Evolutionary conservation across 164 flowering plant genomes (phyloP), one percentile per base, ranked within the genome.

Genomic region (Berberis vulgaris): DNA sequence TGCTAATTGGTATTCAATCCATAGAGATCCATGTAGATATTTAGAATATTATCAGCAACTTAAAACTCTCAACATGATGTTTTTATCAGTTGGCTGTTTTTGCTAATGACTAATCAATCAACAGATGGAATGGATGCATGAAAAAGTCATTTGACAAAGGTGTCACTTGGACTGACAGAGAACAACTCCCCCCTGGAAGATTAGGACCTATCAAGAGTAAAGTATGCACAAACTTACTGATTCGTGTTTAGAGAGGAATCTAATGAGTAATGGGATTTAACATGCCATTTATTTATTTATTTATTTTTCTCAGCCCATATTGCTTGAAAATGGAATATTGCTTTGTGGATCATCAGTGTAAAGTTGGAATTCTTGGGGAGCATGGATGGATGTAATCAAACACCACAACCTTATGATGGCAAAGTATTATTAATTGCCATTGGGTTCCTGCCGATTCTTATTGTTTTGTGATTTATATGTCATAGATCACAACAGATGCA

Each of bases 301-400:
- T 46, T 49, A 56, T 56, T 45, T 71, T 53, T 45, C 45, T 69
- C 81, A 93, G 98, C 98, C 98, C 41, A 78, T 90, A 57, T 71
- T 93, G 81, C 80, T 90, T 66, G 84, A 85, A 60, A 81, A 84
- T 77, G 94, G 94, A 50, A 53, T 65, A 56, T 67, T 93, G 78
- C 81, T 88, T 3, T 90, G 98, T 79, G 97, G 98, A 70, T 90
- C 97, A 26, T 93, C 97, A 55, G 96, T 93, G 38, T 92, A 90
- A 75, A 93, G 98, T 70, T 93, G 98, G 98, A 93, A 93, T 71
- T 86, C 98, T 13, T 93, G 96, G 98, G 98, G 98, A 1, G 83
- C 98, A 70, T 90, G 97, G 97, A 69, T 88, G 71, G 98, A 93
- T 96, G 96, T 92, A 72, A 13, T 40, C 38, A 59, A 55, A 38